Evolutionary conservation across 2,329 filamentous ascomycete species (phyloP), one percentile per base, ranked within the genome.

Genomic region (Zarea fungicola): DNA sequence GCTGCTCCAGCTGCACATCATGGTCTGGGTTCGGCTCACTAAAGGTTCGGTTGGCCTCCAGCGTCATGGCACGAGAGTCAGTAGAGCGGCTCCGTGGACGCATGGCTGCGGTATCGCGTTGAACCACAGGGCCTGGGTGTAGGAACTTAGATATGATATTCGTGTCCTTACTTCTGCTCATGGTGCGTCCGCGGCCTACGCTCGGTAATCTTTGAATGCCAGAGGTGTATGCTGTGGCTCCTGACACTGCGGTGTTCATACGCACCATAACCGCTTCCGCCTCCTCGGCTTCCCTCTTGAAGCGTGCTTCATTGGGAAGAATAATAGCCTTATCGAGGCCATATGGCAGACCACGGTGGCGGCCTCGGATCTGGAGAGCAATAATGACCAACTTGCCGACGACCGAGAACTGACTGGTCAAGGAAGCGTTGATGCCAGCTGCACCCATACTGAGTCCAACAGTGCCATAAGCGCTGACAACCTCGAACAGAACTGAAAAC

Each of bases 381-480:
- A 85, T 75, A 46, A 86, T 80, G 55, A 86, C 76, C 2, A 87
- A 74, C 60, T 86, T 87, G 66, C 62, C 89, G 65, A 95, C 67
- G 0, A 84, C 77, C 11, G 77, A 81, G 65, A 99, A 96, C 57
- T 96, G 81, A 0, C 80, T 85, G 26, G 82, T 90, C 55, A 99
- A 89, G 0, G 87, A 90, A 0, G 89, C 78, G 65, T 96, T 87
- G 64, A 83, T 75, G 18, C 69, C 73, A 0, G 86, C 76, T 53
- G 92, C 96, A 6, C 93, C 93, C 14, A 99, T 76, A 42, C 85
- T 92, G 50, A 99, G 71, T 1, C 93, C 93, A 22, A 99, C 93
- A 1, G 93, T 99, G 54, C 93, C 95, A 61, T 96, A 96, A 1
- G 90, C 90, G 49, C 87, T 92, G 52, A 96, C 83, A 40, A 95